A percentile compares a stretch with the other conserved stretches of the same genome.
phyloP scores from a whole-genome alignment of 164 flowering plant genomes.

The Cinnamomum micranthum region DNA sequence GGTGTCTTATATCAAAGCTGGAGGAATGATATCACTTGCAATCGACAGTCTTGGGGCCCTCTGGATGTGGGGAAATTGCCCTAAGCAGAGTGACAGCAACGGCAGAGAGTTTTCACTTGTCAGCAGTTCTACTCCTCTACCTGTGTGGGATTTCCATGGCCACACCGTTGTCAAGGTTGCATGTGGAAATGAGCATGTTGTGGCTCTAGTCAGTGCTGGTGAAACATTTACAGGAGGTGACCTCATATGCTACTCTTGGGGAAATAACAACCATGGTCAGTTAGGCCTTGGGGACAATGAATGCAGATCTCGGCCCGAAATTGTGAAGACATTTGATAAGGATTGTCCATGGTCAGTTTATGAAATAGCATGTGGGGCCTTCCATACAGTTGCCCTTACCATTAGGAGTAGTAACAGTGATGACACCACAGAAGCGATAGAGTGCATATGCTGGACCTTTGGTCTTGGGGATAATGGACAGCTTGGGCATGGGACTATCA shows the following conservation, averaged over 20 bases:
- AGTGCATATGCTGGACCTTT: constrained; percentile 80
- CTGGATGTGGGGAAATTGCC: constrained; percentile 96
- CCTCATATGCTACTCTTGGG: constrained; percentile 80
- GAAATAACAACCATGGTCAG: constrained; percentile 75
- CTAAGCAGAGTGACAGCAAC: constrained; percentile 26
- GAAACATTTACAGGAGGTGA: constrained; percentile 54
- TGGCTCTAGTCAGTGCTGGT: constrained; percentile 71
- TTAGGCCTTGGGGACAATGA: constrained; percentile 74
- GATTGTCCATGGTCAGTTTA: constrained; percentile 50
- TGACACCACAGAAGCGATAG: constrained; percentile 19
- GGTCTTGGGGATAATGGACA: constrained; percentile 92
- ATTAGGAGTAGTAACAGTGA: constrained; percentile 35
- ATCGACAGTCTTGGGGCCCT: constrained; percentile 73
- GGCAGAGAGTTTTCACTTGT: constrained; percentile 38
- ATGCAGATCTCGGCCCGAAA: constrained; percentile 45
- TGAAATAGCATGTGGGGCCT: constrained; percentile 83
- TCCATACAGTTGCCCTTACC: constrained; percentile 72
- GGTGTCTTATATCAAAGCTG: constrained; percentile 68
- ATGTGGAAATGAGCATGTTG: constrained; percentile 88
- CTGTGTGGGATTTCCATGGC: constrained; percentile 71
- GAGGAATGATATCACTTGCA: constrained; percentile 91
- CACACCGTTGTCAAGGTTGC: constrained; percentile 86
- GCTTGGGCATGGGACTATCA: constrained; percentile 84
- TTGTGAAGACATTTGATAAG: constrained; percentile 44
- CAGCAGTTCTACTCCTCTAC: constrained; percentile 48